These are phyloP conservation scores for Mycena floridula DNA, from an alignment of 768 basidiomycete species.

Conservation along the genomic window DNA sequence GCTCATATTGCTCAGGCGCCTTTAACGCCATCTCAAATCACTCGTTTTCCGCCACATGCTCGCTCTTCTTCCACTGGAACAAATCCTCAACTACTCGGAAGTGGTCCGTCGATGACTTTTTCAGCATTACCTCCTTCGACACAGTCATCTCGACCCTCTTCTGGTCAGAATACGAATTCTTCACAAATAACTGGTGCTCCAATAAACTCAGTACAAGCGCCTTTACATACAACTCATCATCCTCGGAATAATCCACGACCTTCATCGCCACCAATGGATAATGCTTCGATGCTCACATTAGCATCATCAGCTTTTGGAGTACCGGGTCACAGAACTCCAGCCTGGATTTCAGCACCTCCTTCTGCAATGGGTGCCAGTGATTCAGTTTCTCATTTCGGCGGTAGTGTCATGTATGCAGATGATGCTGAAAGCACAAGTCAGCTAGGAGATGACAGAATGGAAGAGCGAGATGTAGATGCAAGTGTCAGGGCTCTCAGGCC, in stretches of 20 bases:
- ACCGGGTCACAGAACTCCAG: constrained; percentile 42
- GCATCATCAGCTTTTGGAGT: constrained; percentile 89
- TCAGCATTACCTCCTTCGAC: constrained; percentile 56
- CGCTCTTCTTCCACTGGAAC: constrained; percentile 56
- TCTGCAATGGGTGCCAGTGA: constrained; percentile 51
- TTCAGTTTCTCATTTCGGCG: constrained; percentile 69
- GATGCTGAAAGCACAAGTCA: constrained; percentile 60
- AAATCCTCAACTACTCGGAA: constrained; percentile 34
- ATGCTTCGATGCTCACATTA: constrained; percentile 88
- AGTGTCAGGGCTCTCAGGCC: constrained; percentile 87
- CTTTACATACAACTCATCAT: constrained; percentile 86
- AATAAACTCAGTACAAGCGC: constrained; percentile 61
- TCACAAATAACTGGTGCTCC: constrained; percentile 13
- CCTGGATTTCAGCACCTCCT: constrained; percentile 37
- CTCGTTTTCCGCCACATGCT: constrained; percentile 52
- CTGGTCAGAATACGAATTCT: constrained; percentile 15
- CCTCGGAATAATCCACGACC: constrained; percentile 95
- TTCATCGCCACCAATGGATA: constrained; percentile 83
- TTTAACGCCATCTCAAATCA: constrained; percentile 46
- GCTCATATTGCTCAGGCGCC: constrained; percentile 91
- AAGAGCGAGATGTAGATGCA: constrained; percentile 74
- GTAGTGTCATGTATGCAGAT: constrained; percentile 50
- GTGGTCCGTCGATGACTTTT: constrained; percentile 64
- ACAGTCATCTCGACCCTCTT: constrained; percentile 37
- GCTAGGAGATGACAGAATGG: constrained; percentile 56